phyloP scores from a whole-genome alignment of 108 stramenopile genomes.

The Cylindrotheca closterium region DNA sequence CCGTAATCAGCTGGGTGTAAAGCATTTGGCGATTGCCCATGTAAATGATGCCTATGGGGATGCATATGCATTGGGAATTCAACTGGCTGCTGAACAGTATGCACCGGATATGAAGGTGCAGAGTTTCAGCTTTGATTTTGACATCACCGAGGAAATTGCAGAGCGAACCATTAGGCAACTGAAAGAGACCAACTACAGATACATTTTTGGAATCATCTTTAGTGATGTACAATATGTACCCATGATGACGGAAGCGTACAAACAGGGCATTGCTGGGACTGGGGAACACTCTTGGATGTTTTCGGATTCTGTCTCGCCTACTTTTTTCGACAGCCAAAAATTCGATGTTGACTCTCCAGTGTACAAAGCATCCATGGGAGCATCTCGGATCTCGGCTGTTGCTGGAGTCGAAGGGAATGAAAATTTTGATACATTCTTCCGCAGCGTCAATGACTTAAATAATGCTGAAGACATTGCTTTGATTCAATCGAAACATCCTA shows the following conservation, averaged over 20 bases:
- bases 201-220: constrained; percentile 10
- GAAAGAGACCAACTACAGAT: constrained; percentile 14
- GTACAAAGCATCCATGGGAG: not conserved
- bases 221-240: constrained; percentile 7
- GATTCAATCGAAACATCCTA: not conserved
- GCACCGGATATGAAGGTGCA: constrained; percentile 34
- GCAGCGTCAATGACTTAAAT: not conserved
- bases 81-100: constrained; percentile 14
- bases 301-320: not conserved
- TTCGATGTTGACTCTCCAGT: not conserved
- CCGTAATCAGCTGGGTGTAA: constrained; percentile 5
- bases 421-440: not conserved
- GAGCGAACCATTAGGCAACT: not conserved
- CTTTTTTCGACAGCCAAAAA: not conserved
- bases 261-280: constrained; percentile 7
- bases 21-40: constrained; percentile 39
- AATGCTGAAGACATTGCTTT: constrained; percentile 3
- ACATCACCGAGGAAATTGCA: not conserved
- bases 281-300: constrained; percentile 41
- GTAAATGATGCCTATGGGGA: constrained; percentile 51
- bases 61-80: constrained; percentile 39
- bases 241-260: constrained; percentile 39
- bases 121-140: not conserved
- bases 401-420: not conserved
- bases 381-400: not conserved